phyloP scores from a whole-genome alignment of 805 yeast genomes.

The Yarrowia sp. region DNA sequence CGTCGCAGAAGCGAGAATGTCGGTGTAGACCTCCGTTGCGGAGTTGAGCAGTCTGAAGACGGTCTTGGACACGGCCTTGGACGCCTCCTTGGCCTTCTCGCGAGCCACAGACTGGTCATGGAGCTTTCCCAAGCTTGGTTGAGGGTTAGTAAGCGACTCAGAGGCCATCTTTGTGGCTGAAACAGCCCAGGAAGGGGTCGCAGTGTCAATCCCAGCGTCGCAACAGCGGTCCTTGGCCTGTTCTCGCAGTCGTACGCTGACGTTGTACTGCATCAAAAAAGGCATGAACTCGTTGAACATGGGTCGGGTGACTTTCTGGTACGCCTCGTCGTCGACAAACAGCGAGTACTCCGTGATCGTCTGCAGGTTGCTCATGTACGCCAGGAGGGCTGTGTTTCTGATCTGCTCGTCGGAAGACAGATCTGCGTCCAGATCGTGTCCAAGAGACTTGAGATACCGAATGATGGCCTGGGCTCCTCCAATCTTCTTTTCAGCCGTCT shows the following conservation, averaged over 20 bases:
- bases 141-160: conserved; percentile 2
- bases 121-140: conserved; percentile 8
- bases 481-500: conserved; percentile 5
- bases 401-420: background rate
- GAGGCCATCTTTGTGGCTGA: conserved; percentile 48
- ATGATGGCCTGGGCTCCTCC: conserved; percentile 32
- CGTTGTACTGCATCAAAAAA: conserved; percentile 30
- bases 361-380: conserved; percentile 25
- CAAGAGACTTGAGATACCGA: conserved; percentile 24
- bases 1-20: background rate
- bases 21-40: background rate
- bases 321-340: conserved; percentile 34
- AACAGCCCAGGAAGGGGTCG: conserved; percentile 14
- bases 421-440: background rate
- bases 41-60: background rate
- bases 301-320: conserved; percentile 35
- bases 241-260: conserved; percentile 46
- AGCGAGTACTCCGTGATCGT: conserved; percentile 29
- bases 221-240: conserved; percentile 42
- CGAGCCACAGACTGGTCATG: conserved; percentile 10
- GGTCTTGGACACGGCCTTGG: conserved; percentile 4
- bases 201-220: conserved; percentile 15
- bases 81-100: background rate
- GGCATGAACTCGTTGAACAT: conserved; percentile 30
- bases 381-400: conserved; percentile 25